A percentile compares a stretch with the other conserved stretches of the same genome.
phyloP scores from a whole-genome alignment of 2,329 filamentous ascomycete species.

The Ophiocordyceps camponoti-floridani region DNA sequence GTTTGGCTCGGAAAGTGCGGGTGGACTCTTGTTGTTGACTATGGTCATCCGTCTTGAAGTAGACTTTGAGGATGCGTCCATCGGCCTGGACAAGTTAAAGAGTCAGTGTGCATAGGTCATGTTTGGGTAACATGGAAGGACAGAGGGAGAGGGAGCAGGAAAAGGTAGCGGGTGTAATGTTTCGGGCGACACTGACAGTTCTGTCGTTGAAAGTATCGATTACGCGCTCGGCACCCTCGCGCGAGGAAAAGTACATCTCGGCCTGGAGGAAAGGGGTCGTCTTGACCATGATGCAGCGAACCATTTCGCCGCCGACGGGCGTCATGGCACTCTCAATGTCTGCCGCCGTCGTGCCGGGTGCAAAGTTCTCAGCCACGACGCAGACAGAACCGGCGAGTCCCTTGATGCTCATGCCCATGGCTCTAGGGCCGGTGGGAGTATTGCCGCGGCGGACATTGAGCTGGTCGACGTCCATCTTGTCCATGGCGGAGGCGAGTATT shows the following conservation, averaged over 20 bases:
- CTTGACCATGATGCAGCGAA: slow-evolving; percentile 50
- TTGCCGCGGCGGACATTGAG: slow-evolving; percentile 12
- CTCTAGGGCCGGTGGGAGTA: slow-evolving; percentile 3
- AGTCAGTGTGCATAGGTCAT: not conserved
- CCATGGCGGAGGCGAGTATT: slow-evolving; percentile 26
- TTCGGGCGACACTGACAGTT: slow-evolving; percentile 33
- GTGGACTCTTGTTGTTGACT: slow-evolving; percentile 10
- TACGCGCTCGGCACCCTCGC: slow-evolving; percentile 55
- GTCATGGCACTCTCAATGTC: slow-evolving; percentile 71
- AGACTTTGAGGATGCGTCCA: slow-evolving; percentile 55
- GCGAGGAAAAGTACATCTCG: slow-evolving; percentile 57
- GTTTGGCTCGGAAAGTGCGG: slow-evolving; percentile 10
- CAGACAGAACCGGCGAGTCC: slow-evolving; percentile 57
- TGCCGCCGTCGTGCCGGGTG: slow-evolving; percentile 60
- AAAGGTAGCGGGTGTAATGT: not conserved
- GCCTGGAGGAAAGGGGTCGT: slow-evolving; percentile 55
- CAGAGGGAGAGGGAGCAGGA: not conserved
- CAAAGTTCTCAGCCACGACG: slow-evolving; percentile 67
- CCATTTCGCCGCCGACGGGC: slow-evolving; percentile 51
- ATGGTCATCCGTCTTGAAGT: slow-evolving; percentile 39
- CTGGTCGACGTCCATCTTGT: slow-evolving; percentile 21
- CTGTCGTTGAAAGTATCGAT: slow-evolving; percentile 64
- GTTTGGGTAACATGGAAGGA: not conserved
- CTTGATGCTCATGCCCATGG: slow-evolving; percentile 46
- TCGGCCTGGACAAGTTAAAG: slow-evolving; percentile 38